phyloP scores from a whole-genome alignment of 1,284 basidiomycete species.

The Marasmius sp. region DNA sequence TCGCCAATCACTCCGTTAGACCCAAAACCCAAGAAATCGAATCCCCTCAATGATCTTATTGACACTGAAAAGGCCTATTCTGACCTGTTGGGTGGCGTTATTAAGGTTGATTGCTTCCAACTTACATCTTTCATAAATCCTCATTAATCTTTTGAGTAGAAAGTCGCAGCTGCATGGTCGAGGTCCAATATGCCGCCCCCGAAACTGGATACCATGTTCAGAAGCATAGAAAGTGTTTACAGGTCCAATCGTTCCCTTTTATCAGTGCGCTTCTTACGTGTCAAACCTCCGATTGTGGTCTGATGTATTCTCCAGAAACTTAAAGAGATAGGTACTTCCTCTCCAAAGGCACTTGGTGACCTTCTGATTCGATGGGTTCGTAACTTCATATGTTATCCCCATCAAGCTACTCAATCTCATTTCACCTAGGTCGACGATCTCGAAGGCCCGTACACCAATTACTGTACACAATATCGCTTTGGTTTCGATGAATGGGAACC shows the following conservation, averaged over 20 bases:
- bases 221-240: slow-evolving; percentile 89
- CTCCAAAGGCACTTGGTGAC: slow-evolving; percentile 95
- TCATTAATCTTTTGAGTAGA: slow-evolving; percentile 46
- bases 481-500: slow-evolving; percentile 87
- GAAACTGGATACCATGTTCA: slow-evolving; percentile 92
- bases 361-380: slow-evolving; percentile 95
- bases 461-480: slow-evolving; percentile 69
- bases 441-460: slow-evolving; percentile 83
- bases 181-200: slow-evolving; percentile 90
- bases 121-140: slow-evolving; percentile 11
- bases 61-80: slow-evolving; percentile 94
- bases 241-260: slow-evolving; percentile 86
- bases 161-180: slow-evolving; percentile 97
- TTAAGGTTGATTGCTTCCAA: slow-evolving; percentile 66
- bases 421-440: slow-evolving; percentile 80
- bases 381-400: slow-evolving; percentile 7
- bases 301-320: slow-evolving; percentile 63
- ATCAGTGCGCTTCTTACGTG: slow-evolving; percentile 30
- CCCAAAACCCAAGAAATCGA: slow-evolving; percentile 60
- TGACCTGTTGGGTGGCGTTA: slow-evolving; percentile 87
- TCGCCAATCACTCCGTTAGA: slow-evolving; percentile 33
- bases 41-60: slow-evolving; percentile 90
- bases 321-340: slow-evolving; percentile 90
- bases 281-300: slow-evolving; percentile 4
- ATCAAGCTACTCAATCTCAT: slow-evolving; percentile 5